phyloP scores from a whole-genome alignment of 768 basidiomycete species.

The Boletellus sp. region DNA sequence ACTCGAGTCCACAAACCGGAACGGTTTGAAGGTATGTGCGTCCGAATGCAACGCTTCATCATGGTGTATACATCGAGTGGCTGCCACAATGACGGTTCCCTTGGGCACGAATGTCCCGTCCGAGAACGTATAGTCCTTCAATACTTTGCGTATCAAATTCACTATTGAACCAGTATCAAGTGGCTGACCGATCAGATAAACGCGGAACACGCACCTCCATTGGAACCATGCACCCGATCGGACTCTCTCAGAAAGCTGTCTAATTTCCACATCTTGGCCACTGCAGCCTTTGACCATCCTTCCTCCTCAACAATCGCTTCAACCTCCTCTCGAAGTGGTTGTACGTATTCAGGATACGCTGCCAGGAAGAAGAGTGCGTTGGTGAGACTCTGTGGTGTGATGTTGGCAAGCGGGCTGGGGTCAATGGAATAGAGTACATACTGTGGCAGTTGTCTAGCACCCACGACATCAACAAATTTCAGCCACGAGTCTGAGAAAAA shows the following conservation, averaged over 20 bases:
- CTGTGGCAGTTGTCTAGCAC: slow-evolving; percentile 18
- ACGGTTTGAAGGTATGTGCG: slow-evolving; percentile 41
- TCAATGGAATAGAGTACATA: not conserved
- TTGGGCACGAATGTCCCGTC: slow-evolving; percentile 37
- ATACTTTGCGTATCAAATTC: slow-evolving; percentile 29
- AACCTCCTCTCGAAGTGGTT: slow-evolving; percentile 37
- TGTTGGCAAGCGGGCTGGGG: not conserved
- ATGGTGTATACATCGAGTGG: slow-evolving; percentile 19
- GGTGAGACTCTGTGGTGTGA: slow-evolving; percentile 25
- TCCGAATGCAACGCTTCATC: slow-evolving; percentile 28
- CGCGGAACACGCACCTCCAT: slow-evolving; percentile 14
- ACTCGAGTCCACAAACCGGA: slow-evolving; percentile 42
- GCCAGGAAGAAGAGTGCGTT: slow-evolving; percentile 36
- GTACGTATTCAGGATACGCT: slow-evolving; percentile 31
- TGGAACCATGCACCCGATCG: slow-evolving; percentile 30
- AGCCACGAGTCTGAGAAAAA: not conserved
- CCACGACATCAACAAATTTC: not conserved
- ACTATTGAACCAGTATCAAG: slow-evolving; percentile 12
- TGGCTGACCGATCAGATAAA: not conserved
- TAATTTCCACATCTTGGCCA: slow-evolving; percentile 31
- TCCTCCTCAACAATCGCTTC: slow-evolving; percentile 27
- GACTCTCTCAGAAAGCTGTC: slow-evolving; percentile 41
- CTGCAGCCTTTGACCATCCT: slow-evolving; percentile 25
- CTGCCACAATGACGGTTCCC: slow-evolving; percentile 25
- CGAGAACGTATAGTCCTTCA: slow-evolving; percentile 34